Percentiles rank a stretch among this genome's conserved stretches.
These are phyloP conservation scores for Prunus dulcis DNA, from an alignment of 306 rosid species.

Conservation along the genomic window DNA sequence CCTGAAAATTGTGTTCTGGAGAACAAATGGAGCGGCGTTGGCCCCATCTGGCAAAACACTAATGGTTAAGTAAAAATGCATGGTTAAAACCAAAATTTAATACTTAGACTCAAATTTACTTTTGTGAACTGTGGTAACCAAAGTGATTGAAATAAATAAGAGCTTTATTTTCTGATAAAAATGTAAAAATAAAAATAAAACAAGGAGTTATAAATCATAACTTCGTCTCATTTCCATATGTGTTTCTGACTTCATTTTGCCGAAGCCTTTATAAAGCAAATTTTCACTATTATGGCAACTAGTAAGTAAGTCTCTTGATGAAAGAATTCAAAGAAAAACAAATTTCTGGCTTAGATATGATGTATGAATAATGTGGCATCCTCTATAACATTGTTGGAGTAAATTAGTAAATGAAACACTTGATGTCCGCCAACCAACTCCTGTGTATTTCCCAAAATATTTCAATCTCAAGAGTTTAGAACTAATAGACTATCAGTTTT, in stretches of 20 bases:
- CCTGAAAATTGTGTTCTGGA: conserved; percentile 3
- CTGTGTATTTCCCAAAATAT: neutral
- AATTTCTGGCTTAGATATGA: neutral
- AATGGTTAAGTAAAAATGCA: neutral
- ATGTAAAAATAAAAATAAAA: neutral
- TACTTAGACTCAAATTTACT: neutral
- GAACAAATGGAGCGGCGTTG: neutral
- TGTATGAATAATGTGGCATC: neutral
- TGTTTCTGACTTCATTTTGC: neutral
- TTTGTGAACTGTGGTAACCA: neutral
- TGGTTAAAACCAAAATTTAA: neutral
- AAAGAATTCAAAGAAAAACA: neutral
- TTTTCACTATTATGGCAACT: neutral
- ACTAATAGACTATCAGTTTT: neutral
- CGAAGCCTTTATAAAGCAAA: neutral
- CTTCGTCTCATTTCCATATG: neutral
- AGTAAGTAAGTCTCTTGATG: neutral
- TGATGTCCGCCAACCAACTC: neutral
- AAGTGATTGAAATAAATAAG: neutral
- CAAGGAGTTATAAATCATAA: neutral
- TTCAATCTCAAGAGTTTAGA: neutral
- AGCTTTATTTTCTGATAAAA: neutral
- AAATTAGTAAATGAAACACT: neutral
- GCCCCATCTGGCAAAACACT: conserved; percentile 20
- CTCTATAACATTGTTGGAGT: neutral